Evolutionary conservation across 1,139 yeast species (phyloP).

Genomic region (Taiozyma sp.): DNA sequence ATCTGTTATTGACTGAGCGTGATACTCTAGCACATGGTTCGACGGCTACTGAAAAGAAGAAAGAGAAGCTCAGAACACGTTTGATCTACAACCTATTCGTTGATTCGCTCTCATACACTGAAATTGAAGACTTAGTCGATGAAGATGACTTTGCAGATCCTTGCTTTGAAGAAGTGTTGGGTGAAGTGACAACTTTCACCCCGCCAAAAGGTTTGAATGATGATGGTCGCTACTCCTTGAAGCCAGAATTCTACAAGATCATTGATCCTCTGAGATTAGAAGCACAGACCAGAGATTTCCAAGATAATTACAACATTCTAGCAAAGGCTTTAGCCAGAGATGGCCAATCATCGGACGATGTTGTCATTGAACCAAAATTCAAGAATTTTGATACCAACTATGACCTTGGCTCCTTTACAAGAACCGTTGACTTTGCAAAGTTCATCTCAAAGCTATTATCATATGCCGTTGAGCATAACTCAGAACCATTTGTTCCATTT

Average conservation of each 20-base stretch:
- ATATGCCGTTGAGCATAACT: conserved; percentile 43
- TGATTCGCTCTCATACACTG: conserved; percentile 52
- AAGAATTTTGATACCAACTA: conserved; percentile 27
- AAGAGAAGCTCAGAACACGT: conserved; percentile 30
- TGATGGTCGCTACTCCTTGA: conserved; percentile 50
- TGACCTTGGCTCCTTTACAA: conserved; percentile 47
- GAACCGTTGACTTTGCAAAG: conserved; percentile 49
- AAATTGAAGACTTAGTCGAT: conserved; percentile 36
- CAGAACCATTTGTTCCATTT: conserved; percentile 51
- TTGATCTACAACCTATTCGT: conserved; percentile 46
- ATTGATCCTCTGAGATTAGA: conserved; percentile 33
- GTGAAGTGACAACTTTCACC: conserved; percentile 43
- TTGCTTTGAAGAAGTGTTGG: conserved; percentile 33
- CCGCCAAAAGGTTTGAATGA: conserved; percentile 54
- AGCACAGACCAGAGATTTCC: conserved; percentile 32
- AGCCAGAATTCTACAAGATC: conserved; percentile 38
- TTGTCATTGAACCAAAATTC: conserved; percentile 40
- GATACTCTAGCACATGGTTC: conserved; percentile 35
- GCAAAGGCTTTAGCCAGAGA: conserved; percentile 30
- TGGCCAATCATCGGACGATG: conserved; percentile 36
- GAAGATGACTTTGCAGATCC: conserved; percentile 32
- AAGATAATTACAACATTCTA: conserved; percentile 37
- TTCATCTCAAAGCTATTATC: conserved; percentile 52
- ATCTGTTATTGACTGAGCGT: conserved; percentile 54
- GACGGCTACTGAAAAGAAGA: conserved; percentile 26